Base-by-base conservation (phyloP, 768 basidiomycete genomes). In the Termitomyces bulborhizus region DNA sequence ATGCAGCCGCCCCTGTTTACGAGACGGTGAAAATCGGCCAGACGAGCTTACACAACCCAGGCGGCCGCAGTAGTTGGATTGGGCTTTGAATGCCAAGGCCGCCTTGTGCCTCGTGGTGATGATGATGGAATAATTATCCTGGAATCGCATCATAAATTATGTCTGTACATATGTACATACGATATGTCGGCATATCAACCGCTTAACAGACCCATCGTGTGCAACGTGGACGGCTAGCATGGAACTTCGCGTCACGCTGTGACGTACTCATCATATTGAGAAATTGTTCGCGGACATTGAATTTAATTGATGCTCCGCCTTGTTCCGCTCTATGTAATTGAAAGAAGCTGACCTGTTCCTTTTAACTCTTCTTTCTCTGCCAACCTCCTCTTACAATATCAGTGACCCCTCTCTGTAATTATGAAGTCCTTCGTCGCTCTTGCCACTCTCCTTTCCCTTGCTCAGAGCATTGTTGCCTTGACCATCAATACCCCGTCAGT, bases 21-120 rank as follows among this genome's bases (percentile, higher is more conserved):
- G 76, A 66, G 69, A 76, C 82, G 31, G 80, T 98, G 47, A 98
- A 98, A 71, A 95, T 99, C 66, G 93, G 95, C 4, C 94, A 98
- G 71, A 95, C 93, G 32, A 82, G 83, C 60, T 69, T 99, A 66
- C 96, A 97, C 65, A 99, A 98, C 70, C 84, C 94, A 0, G 82
- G 83, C 1, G 96, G 96, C 3, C 77, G 89, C 46, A 90, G 91
- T 63, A 94, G 91, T 64, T 98, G 90, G 91, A 94, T 97, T 55
- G 96, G 96, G 18, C 71, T 95, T 50, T 81, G 57, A 58, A 24
- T 41, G 16, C 24, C 32, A 31, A 15, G 45, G 45, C 29, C 27
- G 45, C 13, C 24, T 16, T 21, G 40, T 36, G 21, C 41, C 21
- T 42, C 15, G 18, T 8, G 21, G 21, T 42, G 21, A 21, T 2